These are phyloP conservation scores for Schizonepeta tenuifolia DNA, from an alignment of 257 asterid species.

Conservation along the genomic window DNA sequence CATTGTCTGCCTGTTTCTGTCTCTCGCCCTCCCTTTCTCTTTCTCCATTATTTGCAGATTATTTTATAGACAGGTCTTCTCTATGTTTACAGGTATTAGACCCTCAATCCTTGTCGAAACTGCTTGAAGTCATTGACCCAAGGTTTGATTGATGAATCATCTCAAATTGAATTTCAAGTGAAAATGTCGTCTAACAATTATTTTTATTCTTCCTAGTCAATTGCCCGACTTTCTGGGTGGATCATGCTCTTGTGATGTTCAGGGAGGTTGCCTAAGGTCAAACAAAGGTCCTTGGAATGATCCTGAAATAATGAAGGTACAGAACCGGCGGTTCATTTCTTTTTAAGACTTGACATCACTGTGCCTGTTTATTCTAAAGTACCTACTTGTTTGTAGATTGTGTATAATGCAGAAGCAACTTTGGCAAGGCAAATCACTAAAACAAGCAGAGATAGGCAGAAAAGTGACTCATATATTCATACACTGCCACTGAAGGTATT, in stretches of 20 bases:
- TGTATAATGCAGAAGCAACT: slow-evolving; percentile 55
- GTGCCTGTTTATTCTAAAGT: slow-evolving; percentile 30
- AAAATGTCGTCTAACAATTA: slow-evolving; percentile 34
- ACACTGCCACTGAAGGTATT: slow-evolving; percentile 56
- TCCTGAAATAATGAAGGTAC: slow-evolving; percentile 90
- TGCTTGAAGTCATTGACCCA: slow-evolving; percentile 75
- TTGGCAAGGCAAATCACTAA: slow-evolving; percentile 50
- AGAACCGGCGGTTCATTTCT: slow-evolving; percentile 15
- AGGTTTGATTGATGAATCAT: slow-evolving; percentile 49
- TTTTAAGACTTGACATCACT: not conserved
- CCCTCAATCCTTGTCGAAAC: slow-evolving; percentile 73
- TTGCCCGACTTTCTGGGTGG: slow-evolving; percentile 95
- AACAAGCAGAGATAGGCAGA: slow-evolving; percentile 53
- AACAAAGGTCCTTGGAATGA: slow-evolving; percentile 96
- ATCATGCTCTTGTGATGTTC: slow-evolving; percentile 74
- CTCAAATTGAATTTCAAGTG: slow-evolving; percentile 18
- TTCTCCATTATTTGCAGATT: slow-evolving; percentile 7
- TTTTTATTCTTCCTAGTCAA: slow-evolving; percentile 57
- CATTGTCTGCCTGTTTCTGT: not conserved
- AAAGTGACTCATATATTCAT: slow-evolving; percentile 45
- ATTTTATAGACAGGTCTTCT: slow-evolving; percentile 28
- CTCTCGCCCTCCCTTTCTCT: not conserved
- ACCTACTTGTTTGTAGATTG: slow-evolving; percentile 55
- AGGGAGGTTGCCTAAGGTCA: slow-evolving; percentile 94
- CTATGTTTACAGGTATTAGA: slow-evolving; percentile 69